These are phyloP conservation scores for Tolypocladium nubicola DNA, from an alignment of 2,329 filamentous ascomycete species.

Conservation along the genomic window DNA sequence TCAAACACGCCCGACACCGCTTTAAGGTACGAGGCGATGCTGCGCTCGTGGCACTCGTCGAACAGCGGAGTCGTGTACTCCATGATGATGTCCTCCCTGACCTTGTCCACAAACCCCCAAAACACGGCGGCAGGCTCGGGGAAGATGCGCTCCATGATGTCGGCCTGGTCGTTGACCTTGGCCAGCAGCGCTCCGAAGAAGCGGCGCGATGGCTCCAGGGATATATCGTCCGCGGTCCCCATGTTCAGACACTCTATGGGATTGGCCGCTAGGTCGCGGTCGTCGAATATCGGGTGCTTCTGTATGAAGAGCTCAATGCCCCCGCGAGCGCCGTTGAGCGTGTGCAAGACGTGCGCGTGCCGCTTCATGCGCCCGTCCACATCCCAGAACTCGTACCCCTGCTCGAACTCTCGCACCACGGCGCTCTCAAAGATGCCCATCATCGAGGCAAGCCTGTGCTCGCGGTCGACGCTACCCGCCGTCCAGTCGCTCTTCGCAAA, in stretches of 20 bases:
- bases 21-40: conserved; percentile 68
- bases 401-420: conserved; percentile 83
- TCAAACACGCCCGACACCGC: conserved; percentile 82
- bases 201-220: conserved; percentile 65
- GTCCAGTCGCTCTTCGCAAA: conserved; percentile 78
- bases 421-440: conserved; percentile 80
- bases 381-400: conserved; percentile 82
- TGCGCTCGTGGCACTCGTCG: conserved; percentile 73
- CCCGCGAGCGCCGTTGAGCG: conserved; percentile 68
- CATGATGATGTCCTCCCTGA: conserved; percentile 73
- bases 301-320: conserved; percentile 80
- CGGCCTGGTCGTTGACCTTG: conserved; percentile 74
- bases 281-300: conserved; percentile 74
- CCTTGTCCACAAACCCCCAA: conserved; percentile 68
- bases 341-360: conserved; percentile 77
- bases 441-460: conserved; percentile 64
- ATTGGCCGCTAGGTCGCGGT: conserved; percentile 55
- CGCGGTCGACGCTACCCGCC: conserved; percentile 59
- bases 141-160: conserved; percentile 75
- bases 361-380: conserved; percentile 80
- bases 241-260: conserved; percentile 74
- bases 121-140: conserved; percentile 60
- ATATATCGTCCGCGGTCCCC: conserved; percentile 53
- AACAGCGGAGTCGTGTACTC: conserved; percentile 81
- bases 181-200: conserved; percentile 70